phyloP scores from a whole-genome alignment of 495 filamentous ascomycete species.

The Lophiotrema nucula region DNA sequence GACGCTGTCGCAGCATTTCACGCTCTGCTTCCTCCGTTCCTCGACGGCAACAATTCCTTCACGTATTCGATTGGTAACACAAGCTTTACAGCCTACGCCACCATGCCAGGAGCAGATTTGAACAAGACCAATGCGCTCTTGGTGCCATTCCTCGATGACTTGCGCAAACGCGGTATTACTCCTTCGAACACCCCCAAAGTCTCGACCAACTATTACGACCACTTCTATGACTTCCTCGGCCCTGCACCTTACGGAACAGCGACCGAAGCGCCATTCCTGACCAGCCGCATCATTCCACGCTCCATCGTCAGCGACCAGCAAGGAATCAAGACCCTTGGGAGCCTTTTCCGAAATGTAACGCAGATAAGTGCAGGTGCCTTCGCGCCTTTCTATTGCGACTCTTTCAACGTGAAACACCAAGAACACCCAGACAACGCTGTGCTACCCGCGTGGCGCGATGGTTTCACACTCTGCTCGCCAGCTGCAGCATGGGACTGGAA shows the following conservation, averaged over 20 bases:
- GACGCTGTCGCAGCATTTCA: background rate
- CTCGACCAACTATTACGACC: background rate
- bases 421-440: background rate
- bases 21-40: too few relatives aligned
- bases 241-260: background rate
- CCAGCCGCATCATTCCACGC: background rate
- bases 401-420: background rate
- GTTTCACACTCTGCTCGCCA: background rate
- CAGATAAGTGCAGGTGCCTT: background rate
- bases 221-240: background rate
- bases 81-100: too few relatives aligned
- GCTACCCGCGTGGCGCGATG: constrained; percentile 1
- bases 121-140: too few relatives aligned
- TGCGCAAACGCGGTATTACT: too few relatives aligned
- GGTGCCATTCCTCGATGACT: too few relatives aligned
- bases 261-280: background rate
- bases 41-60: too few relatives aligned
- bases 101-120: too few relatives aligned
- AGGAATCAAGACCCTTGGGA: background rate
- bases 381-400: background rate
- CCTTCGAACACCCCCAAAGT: too few relatives aligned
- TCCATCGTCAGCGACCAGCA: background rate
- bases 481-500: too few relatives aligned
- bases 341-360: background rate
- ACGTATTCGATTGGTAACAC: too few relatives aligned